These are phyloP conservation scores for Chytriomyces hyalinus DNA, from an alignment of 192 early-diverging fungal genomes.

Conservation along the genomic window DNA sequence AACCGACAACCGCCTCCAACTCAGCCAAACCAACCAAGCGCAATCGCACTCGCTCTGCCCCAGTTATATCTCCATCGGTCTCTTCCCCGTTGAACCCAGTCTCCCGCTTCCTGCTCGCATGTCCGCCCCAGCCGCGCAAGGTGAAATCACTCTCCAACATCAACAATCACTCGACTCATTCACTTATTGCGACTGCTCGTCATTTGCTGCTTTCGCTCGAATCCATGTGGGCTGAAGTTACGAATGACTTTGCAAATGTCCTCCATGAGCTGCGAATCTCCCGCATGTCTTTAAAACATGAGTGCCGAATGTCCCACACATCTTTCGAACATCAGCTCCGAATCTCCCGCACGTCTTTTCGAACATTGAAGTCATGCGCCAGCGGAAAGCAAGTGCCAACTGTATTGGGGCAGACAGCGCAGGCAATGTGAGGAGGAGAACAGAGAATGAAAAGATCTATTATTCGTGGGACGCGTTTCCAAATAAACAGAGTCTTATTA, in stretches of 20 bases:
- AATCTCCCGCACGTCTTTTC: too few relatives aligned
- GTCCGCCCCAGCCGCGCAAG: not conserved
- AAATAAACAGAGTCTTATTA: too few relatives aligned
- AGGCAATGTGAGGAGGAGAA: too few relatives aligned
- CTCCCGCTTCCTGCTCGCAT: not conserved
- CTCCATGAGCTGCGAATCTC: too few relatives aligned
- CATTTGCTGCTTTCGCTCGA: slow-evolving; percentile 9
- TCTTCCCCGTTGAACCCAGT: not conserved
- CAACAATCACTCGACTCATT: not conserved
- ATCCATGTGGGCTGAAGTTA: slow-evolving; percentile 24
- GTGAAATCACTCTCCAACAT: not conserved
- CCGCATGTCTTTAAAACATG: too few relatives aligned
- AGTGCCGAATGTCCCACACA: too few relatives aligned
- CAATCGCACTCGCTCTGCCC: not conserved
- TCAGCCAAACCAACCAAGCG: not conserved
- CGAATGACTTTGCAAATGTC: not conserved
- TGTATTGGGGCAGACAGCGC: too few relatives aligned
- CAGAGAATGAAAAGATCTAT: too few relatives aligned
- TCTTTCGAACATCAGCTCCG: too few relatives aligned
- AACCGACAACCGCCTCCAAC: not conserved
- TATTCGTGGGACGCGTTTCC: too few relatives aligned
- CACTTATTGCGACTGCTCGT: slow-evolving; percentile 23
- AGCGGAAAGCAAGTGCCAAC: too few relatives aligned
- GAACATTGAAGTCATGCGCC: too few relatives aligned
- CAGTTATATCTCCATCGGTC: not conserved